These are phyloP conservation scores for Umbelopsis vinacea DNA, from an alignment of 192 early-diverging fungal species.

Conservation along the genomic window DNA sequence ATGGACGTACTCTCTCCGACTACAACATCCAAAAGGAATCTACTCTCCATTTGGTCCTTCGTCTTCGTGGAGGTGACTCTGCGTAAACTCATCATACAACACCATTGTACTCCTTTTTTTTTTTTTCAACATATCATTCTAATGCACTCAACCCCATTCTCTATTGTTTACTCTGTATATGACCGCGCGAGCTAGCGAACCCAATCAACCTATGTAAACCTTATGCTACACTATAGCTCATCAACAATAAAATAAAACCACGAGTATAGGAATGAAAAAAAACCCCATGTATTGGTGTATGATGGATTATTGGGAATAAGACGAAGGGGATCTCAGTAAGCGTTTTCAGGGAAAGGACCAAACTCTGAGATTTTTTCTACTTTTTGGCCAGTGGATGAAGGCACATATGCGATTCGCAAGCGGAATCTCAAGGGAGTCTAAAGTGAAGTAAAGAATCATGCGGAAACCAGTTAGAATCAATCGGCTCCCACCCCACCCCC, in stretches of 20 bases:
- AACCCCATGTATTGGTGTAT: neutral
- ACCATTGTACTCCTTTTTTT: neutral
- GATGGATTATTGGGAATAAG: conserved; percentile 8
- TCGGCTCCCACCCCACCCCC: no score
- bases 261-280: neutral
- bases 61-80: conserved; percentile 80
- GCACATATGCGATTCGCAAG: conserved; percentile 55
- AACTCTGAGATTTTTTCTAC: conserved; percentile 61
- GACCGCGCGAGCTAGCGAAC: no score
- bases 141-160: no score
- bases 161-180: no score
- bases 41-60: conserved; percentile 74
- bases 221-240: neutral
- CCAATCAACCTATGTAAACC: no score
- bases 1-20: conserved; percentile 69
- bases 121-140: no score
- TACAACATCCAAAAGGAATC: conserved; percentile 87
- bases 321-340: conserved; percentile 37
- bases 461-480: neutral
- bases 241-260: neutral
- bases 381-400: conserved; percentile 46
- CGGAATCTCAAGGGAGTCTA: conserved; percentile 62
- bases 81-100: conserved; percentile 28
- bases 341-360: conserved; percentile 60
- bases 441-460: neutral